phyloP scores from a whole-genome alignment of 176 grass and related monocot species.

The Oropetium thomaeum region DNA sequence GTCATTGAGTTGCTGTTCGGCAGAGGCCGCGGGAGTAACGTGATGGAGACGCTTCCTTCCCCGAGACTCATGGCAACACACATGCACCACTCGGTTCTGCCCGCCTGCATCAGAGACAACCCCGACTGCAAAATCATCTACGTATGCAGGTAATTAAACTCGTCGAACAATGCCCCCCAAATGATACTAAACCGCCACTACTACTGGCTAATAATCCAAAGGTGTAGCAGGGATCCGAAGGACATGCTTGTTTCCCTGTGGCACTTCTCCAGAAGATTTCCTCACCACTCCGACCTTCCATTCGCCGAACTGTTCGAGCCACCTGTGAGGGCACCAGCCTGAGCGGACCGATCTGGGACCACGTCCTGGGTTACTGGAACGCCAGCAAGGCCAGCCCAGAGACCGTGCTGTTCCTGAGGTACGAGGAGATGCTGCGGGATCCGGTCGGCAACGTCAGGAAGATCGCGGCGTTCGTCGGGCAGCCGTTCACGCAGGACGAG shows the following conservation, averaged over 20 bases:
- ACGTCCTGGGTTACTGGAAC: conserved; percentile 32
- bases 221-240: conserved; percentile 20
- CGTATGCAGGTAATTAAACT: neutral
- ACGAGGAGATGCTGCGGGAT: conserved; percentile 25
- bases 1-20: too few species aligned
- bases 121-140: conserved; percentile 17
- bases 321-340: neutral
- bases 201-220: too few species aligned
- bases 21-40: too few species aligned
- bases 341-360: conserved; percentile 27
- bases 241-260: conserved; percentile 26
- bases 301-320: neutral
- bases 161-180: too few species aligned
- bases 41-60: too few species aligned
- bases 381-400: neutral
- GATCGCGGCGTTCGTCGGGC: conserved; percentile 13
- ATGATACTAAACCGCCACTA: too few species aligned
- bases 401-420: conserved; percentile 30
- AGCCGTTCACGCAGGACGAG: neutral
- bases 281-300: too few species aligned
- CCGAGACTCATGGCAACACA: too few species aligned
- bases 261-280: neutral
- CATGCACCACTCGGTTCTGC: conserved; percentile 3
- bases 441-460: neutral
- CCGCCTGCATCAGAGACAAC: neutral